Evolutionary conservation across 2,329 filamentous ascomycete species (phyloP), one percentile per base, ranked within the genome.

Genomic region (Colletotrichum sublineola): DNA sequence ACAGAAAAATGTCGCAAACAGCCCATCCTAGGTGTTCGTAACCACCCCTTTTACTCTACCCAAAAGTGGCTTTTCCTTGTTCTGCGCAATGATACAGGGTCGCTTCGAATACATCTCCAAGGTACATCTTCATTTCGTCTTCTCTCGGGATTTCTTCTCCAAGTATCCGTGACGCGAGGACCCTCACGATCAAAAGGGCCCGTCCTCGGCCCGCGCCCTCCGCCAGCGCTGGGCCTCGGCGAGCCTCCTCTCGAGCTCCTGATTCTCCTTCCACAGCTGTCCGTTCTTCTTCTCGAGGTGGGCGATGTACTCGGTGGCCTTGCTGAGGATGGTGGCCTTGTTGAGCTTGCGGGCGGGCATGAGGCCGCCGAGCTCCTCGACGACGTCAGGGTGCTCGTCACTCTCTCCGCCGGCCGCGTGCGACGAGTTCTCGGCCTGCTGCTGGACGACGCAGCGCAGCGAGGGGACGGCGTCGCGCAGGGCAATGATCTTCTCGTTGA

Each of bases 401-500:
- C 64, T 64, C 9, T 76, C 86, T 3, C 76, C 68, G 29, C 66
- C 67, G 18, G 65, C 74, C 5, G 68, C 74, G 4, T 74, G 66
- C n/a, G 66, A 76, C n/a, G 66, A 76, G 63, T 75, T 76, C 12
- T 77, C 76, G 6, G 77, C 77, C 55, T 79, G 76, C 61, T 80
- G 79, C 61, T 80, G 79, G 29, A 79, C 78, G 58, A 80, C 79
- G 33, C 84, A 77, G 14, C 85, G 80, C 66, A 87, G 80, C 0
- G 84, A 79, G 29, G 83, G 82, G 0, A 96, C 92, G 62, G 92
- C 91, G 78, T 95, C 92, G 74, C 92, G 87, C 56, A 95, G 84
- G 63, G 92, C 92, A 24, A 92, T 87, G 77, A 96, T 95, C 82
- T 95, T 95, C 78, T 95, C 93, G 79, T 95, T 95, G 70, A 96